A percentile compares a stretch with the other conserved stretches of the same genome.
Conservation (phyloP, 2,329 filamentous ascomycete genomes). For the Aspergillus piperis region DNA sequence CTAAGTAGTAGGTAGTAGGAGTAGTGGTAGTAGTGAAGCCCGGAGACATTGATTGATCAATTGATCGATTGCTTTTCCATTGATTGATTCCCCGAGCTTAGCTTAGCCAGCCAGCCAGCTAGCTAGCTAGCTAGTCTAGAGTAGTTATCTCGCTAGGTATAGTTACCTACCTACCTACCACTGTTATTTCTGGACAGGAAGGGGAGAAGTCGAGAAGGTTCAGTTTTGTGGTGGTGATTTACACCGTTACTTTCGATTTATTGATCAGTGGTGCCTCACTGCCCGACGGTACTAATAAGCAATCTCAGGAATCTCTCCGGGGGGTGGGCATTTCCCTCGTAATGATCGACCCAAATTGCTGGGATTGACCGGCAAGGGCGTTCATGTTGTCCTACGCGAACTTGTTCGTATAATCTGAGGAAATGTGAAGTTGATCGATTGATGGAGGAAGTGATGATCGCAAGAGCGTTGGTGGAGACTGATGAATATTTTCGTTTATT, state of each 20-base stretch:
- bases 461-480: background rate
- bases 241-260: too few species aligned
- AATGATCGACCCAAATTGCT: background rate
- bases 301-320: background rate
- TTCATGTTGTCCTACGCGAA: background rate
- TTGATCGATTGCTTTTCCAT: background rate
- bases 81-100: too few species aligned
- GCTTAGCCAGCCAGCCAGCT: too few species aligned
- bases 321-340: background rate
- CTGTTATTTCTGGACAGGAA: too few species aligned
- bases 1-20: too few species aligned
- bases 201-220: too few species aligned
- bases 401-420: background rate
- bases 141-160: too few species aligned
- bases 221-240: too few species aligned
- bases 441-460: background rate
- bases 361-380: slow-evolving; percentile 1
- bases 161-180: too few species aligned
- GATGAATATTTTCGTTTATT: too few species aligned
- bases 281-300: background rate
- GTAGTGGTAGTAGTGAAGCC: too few species aligned
- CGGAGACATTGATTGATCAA: background rate
- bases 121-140: too few species aligned
- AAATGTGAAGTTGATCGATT: background rate
- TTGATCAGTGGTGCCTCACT: background rate